A percentile compares a stretch with the other conserved stretches of the same genome.
phyloP scores from a whole-genome alignment of 805 yeast species.

The Kregervanrija pseudodelftensis region DNA sequence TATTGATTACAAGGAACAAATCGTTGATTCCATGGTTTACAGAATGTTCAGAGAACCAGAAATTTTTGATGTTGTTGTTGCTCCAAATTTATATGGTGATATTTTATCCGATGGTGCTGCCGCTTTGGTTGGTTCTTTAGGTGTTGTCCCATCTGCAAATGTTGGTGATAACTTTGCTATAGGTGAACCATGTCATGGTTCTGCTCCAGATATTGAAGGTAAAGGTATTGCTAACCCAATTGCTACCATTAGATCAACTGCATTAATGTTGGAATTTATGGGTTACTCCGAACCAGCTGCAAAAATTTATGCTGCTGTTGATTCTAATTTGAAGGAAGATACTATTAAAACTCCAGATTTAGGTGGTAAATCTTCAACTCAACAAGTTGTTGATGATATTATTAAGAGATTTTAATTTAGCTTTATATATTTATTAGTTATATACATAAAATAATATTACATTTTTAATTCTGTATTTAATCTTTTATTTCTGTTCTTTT shows the following conservation, averaged over 20 bases:
- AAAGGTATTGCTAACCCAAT: conserved; percentile 91
- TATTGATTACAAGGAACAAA: conserved; percentile 82
- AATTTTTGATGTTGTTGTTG: conserved; percentile 95
- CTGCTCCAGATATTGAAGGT: conserved; percentile 98
- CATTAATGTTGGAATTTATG: conserved; percentile 94
- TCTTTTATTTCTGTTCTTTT: not conserved
- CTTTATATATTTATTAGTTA: not conserved
- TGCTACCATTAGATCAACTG: conserved; percentile 97
- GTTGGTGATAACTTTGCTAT: conserved; percentile 95
- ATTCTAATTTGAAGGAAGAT: conserved; percentile 81
- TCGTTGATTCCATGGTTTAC: conserved; percentile 98
- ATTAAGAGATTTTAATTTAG: conserved; percentile 41
- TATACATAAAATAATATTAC: not conserved
- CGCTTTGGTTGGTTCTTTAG: conserved; percentile 93
- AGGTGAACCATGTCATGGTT: conserved; percentile 99
- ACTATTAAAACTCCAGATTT: conserved; percentile 84
- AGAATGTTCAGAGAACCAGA: conserved; percentile 98
- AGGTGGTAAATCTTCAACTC: conserved; percentile 85
- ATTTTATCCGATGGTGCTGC: conserved; percentile 97
- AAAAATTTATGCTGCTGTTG: conserved; percentile 88
- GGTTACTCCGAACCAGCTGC: conserved; percentile 89
- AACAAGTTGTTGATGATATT: conserved; percentile 81
- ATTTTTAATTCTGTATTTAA: not conserved
- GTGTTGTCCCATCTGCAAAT: conserved; percentile 97
- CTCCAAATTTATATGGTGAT: conserved; percentile 98